phyloP scores from a whole-genome alignment of 1,284 basidiomycete species.

The Paramarasmius palmivorus region DNA sequence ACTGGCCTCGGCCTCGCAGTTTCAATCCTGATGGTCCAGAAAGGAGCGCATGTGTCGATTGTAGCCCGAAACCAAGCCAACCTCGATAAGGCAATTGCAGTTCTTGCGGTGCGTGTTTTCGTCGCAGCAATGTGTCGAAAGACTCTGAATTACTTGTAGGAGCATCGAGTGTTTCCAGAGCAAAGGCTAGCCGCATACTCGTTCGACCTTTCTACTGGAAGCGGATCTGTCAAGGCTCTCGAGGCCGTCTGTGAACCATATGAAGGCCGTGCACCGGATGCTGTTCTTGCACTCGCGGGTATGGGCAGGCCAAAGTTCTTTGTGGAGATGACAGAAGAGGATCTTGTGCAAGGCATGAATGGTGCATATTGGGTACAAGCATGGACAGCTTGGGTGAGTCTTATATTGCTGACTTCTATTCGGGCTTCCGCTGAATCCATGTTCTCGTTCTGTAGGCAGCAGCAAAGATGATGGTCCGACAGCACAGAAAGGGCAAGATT shows the following conservation, averaged over 20 bases:
- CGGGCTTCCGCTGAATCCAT: not conserved
- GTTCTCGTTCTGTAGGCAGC: slow-evolving; percentile 52
- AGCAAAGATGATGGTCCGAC: slow-evolving; percentile 67
- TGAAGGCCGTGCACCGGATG: too few relatives aligned
- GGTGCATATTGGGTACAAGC: slow-evolving; percentile 72
- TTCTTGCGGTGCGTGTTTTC: slow-evolving; percentile 56
- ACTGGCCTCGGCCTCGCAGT: slow-evolving; percentile 78
- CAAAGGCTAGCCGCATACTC: too few relatives aligned
- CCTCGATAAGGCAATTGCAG: slow-evolving; percentile 55
- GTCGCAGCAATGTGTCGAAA: not conserved
- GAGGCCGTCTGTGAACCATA: slow-evolving; percentile 38
- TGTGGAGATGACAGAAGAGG: not conserved
- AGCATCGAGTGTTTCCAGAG: slow-evolving; percentile 21
- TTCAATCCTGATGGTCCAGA: slow-evolving; percentile 65
- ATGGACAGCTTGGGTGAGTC: slow-evolving; percentile 75
- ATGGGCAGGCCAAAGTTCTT: too few relatives aligned
- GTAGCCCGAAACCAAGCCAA: slow-evolving; percentile 72
- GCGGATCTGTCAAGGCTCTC: slow-evolving; percentile 33
- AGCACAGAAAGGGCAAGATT: slow-evolving; percentile 62
- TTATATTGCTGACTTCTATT: not conserved
- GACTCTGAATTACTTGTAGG: slow-evolving; percentile 28
- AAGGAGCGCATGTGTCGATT: slow-evolving; percentile 81
- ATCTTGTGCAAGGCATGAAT: slow-evolving; percentile 56
- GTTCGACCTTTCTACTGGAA: too few relatives aligned
- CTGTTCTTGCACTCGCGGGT: too few relatives aligned